Base-by-base conservation (phyloP, 1,284 basidiomycete genomes). In the Earliella scabrosa region DNA sequence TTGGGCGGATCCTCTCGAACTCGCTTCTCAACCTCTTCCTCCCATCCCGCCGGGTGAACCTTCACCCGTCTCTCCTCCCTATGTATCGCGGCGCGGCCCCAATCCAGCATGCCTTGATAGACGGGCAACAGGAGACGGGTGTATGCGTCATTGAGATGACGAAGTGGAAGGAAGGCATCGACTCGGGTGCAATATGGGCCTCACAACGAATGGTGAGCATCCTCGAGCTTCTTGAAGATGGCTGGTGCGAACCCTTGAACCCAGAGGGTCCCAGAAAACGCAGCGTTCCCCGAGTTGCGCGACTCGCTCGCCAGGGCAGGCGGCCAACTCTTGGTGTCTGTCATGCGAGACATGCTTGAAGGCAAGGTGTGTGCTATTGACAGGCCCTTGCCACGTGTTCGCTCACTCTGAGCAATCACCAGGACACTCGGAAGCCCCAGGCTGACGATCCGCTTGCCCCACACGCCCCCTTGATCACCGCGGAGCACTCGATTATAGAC, bases 41-140 rank as follows among this genome's bases (percentile, higher is more conserved):
- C 0, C 77, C 79, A 0, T 71, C 75, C 1, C 83, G 86, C 49
- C 76, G 88, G n/a, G 76, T 99, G 39, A 98, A 98, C 67, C 84
- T 98, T 4, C 97, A 99, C 67, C 95, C 96, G 0, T 97, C 94
- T 18, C 75, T 95, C 0, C 80, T 98, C 21, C 97, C 96, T 0
- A 74, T 80, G n/a, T 94, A 94, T 71, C 85, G 95, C 23, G 97
- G 97, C 0, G 88, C 97, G 0, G 93, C 95, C 1, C 97, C 96
- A 0, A 91, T 98, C 34, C 97, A 98, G 70, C 92, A 89, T 72
- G 82, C 90, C 0, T 78, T 99, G 35, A 75, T 89, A 6, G 82
- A 87, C 54, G 81, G 82, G 1, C 82, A 83, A 47, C 62, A 68
- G 13, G 76, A 81, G 54, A 89, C 88, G 1, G 92, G 89, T 0